These are phyloP conservation scores for Coemansia umbellata DNA, from an alignment of 192 early-diverging fungal species.

Conservation along the genomic window DNA sequence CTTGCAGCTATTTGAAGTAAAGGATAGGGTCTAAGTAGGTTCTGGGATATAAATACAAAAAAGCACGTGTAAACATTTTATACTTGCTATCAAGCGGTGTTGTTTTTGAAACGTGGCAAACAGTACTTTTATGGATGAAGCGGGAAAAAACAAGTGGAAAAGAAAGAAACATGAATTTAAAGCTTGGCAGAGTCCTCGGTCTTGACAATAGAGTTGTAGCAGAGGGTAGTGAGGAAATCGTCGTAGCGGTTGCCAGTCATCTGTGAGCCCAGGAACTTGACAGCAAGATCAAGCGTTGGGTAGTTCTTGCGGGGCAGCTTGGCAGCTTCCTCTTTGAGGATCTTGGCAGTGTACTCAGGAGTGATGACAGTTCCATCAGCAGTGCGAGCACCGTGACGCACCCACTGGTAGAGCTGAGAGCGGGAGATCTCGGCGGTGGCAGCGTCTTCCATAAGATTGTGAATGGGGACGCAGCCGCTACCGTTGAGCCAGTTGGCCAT, in stretches of 20 bases:
- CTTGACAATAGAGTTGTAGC: slow-evolving; percentile 84
- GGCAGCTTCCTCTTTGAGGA: slow-evolving; percentile 87
- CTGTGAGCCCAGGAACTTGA: slow-evolving; percentile 66
- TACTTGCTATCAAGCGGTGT: too few species aligned
- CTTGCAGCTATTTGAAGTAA: too few species aligned
- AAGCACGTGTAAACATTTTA: too few species aligned
- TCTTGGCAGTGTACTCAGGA: slow-evolving; percentile 65
- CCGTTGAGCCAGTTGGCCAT: slow-evolving; percentile 97
- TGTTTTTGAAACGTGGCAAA: too few species aligned
- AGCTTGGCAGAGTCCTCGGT: slow-evolving; percentile 34
- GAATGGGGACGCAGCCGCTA: slow-evolving; percentile 94
- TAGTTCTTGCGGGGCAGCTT: slow-evolving; percentile 59
- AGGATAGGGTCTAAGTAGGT: too few species aligned
- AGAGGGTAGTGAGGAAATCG: slow-evolving; percentile 91
- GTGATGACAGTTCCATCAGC: slow-evolving; percentile 79
- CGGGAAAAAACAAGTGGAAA: neutral
- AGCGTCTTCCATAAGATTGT: slow-evolving; percentile 98
- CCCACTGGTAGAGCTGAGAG: slow-evolving; percentile 98
- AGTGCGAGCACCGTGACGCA: slow-evolving; percentile 76
- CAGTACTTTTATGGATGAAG: too few species aligned
- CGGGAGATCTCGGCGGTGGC: slow-evolving; percentile 98
- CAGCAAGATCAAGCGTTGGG: slow-evolving; percentile 50
- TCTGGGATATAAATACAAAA: too few species aligned
- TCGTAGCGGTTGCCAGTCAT: slow-evolving; percentile 79
- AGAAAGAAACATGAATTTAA: slow-evolving; percentile 8